Percentiles rank a stretch among this genome's conserved stretches.
Evolutionary conservation across 139 green algal species (phyloP).

Genomic region (Auxenochlorella protothecoides): DNA sequence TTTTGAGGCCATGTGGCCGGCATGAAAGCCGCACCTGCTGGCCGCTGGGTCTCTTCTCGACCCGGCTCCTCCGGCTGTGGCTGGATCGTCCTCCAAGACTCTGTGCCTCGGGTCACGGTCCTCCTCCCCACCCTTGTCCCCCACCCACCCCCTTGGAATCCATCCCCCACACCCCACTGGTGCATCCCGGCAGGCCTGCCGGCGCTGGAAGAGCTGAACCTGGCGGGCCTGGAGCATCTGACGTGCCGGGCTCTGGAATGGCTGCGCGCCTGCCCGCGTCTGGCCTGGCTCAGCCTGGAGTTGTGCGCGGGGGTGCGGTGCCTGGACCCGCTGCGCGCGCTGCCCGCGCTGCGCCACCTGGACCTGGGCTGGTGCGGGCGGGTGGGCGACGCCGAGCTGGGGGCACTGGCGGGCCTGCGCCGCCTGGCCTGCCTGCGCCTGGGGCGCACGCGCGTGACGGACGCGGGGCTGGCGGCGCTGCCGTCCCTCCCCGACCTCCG

Average conservation of each 20-base stretch:
- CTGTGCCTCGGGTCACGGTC: neutral
- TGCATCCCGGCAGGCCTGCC: slow-evolving; percentile 11
- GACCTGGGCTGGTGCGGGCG: slow-evolving; percentile 35
- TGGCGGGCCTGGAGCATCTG: slow-evolving; percentile 26
- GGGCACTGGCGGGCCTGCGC: slow-evolving; percentile 12
- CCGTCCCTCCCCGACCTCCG: neutral
- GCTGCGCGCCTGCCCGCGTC: slow-evolving; percentile 4
- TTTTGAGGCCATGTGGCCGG: too few species aligned
- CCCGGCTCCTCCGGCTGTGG: neutral
- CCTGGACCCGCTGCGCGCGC: slow-evolving; percentile 2
- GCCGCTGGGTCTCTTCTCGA: neutral
- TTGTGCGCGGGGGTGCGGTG: slow-evolving; percentile 13
- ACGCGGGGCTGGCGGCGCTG: slow-evolving; percentile 8
- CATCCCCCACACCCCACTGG: neutral
- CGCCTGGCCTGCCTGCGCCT: slow-evolving; percentile 20
- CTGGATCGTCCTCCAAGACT: neutral
- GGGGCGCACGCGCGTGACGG: slow-evolving; percentile 20
- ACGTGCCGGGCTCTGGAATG: slow-evolving; percentile 1
- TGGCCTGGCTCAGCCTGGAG: slow-evolving; percentile 22
- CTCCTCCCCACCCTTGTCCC: neutral
- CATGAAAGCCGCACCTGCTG: neutral
- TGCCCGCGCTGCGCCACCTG: slow-evolving; percentile 5
- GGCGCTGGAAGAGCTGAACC: slow-evolving; percentile 14
- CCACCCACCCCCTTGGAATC: neutral
- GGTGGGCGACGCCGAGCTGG: slow-evolving; percentile 18